Evolutionary conservation across 495 filamentous ascomycete genomes (phyloP), one percentile per base, ranked within the genome.

Genomic region (Choiromyces venosus): DNA sequence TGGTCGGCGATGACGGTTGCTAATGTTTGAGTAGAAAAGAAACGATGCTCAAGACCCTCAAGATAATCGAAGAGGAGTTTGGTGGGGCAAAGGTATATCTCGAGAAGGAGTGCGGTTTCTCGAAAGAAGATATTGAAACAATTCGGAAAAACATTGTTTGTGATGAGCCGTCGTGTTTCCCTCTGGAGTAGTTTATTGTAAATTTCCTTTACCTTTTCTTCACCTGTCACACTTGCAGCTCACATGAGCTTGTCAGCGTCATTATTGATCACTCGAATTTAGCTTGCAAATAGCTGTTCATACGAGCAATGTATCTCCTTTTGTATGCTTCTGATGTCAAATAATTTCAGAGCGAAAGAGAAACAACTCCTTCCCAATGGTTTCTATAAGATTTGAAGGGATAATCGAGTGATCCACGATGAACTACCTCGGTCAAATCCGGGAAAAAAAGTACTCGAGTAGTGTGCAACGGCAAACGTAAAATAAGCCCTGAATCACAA

Each of bases 81-180:
- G 89, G 88, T 12, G 85, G 87, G 19, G 85, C 85, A 29, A 88
- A 89, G 80, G 75, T 76, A 42, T 91, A 89, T 79, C 75, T 89
- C 64, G 74, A 83, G 69, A 81, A 83, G n/a, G 78, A 86, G 38
- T 86, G 86, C 78, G 83, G 86, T 33, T 81, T 91, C 33, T 84
- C 85, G 8, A 82, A 79, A 44, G 85, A 86, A 44, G 84, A 84
- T 38, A 80, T 91, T 16, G 82, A 82, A 75, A 82, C 73, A 71
- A 83, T 90, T 65, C 83, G 81, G 70, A 80, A 76, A 69, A 87
- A 85, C 73, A 76, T 89, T 37, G 80, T 87, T 68, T 82, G 85
- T 7, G 81, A 85, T 38, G 72, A 82, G 71, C 64, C 67, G 46
- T 70, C 75, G 21, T 52, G 46, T 33, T 64, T 77, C 35, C 19